A percentile compares a stretch with the other conserved stretches of the same genome.
phyloP scores from a whole-genome alignment of 2,329 filamentous ascomycete species.

The Cladosporium sphaerospermum region DNA sequence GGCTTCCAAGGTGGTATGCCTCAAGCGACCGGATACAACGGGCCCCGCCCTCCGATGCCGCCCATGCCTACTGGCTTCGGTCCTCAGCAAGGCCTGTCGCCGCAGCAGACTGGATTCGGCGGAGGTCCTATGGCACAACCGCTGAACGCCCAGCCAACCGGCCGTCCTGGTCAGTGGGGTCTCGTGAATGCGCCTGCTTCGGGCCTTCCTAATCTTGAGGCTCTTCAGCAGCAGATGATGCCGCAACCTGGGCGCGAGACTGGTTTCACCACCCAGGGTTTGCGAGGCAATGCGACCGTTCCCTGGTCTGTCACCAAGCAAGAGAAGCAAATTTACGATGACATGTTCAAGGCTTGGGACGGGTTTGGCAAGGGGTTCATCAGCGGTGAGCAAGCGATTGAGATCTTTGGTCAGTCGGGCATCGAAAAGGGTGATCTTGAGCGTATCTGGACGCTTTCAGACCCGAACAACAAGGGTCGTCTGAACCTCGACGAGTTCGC shows the following conservation, averaged over 20 bases:
- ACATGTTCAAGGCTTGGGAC: constrained; percentile 94
- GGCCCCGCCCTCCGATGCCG: constrained; percentile 71
- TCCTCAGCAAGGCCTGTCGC: constrained; percentile 47
- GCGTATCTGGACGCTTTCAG: constrained; percentile 87
- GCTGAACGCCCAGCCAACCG: constrained; percentile 89
- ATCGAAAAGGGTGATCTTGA: constrained; percentile 86
- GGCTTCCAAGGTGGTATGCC: constrained; percentile 55
- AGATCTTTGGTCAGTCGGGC: constrained; percentile 95
- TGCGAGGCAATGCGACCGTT: constrained; percentile 90
- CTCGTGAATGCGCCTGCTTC: constrained; percentile 87
- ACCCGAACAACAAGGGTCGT: constrained; percentile 88
- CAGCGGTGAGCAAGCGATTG: constrained; percentile 84
- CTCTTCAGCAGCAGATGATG: constrained; percentile 92
- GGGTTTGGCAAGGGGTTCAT: constrained; percentile 90
- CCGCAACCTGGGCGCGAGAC: constrained; percentile 87
- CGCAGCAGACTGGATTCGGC: constrained; percentile 58
- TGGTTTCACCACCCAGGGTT: constrained; percentile 77
- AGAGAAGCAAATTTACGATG: constrained; percentile 94
- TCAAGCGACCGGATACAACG: constrained; percentile 72
- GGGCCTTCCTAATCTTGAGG: constrained; percentile 89
- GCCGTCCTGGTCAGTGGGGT: constrained; percentile 93
- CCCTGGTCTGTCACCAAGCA: constrained; percentile 99
- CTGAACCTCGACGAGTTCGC: constrained; percentile 96
- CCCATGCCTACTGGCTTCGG: constrained; percentile 74
- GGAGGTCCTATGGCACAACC: constrained; percentile 51